A percentile compares a stretch with the other conserved stretches of the same genome.
Conservation (phyloP, 441 rosid species). For the Populus hybrid region DNA sequence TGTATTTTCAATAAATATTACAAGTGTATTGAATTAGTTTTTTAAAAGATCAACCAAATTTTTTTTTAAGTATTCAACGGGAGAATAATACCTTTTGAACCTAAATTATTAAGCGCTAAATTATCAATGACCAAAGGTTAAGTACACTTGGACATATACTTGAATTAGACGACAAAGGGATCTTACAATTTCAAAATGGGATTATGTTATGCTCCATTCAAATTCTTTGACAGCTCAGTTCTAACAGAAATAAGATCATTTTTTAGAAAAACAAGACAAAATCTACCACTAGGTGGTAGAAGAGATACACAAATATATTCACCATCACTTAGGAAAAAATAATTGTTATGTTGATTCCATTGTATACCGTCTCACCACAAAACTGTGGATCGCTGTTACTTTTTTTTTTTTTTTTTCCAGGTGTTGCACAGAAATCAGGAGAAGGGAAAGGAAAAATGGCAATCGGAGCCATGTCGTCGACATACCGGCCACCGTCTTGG, state of each 20-base stretch:
- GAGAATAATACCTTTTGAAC: slow-evolving; percentile 1
- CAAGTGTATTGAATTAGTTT: too few relatives aligned
- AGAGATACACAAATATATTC: background rate
- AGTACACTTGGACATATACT: background rate
- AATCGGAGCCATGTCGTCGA: too few relatives aligned
- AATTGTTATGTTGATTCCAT: too few relatives aligned
- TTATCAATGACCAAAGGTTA: slow-evolving; percentile 1
- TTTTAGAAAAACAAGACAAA: background rate
- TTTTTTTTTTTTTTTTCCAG: too few relatives aligned
- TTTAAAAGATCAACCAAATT: background rate
- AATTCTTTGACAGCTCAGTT: slow-evolving; percentile 22
- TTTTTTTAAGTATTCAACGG: background rate
- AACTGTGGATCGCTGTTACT: too few relatives aligned
- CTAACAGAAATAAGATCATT: slow-evolving; percentile 16
- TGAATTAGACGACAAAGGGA: slow-evolving; percentile 1
- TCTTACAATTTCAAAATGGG: slow-evolving; percentile 7
- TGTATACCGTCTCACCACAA: too few relatives aligned
- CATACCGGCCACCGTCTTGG: too few relatives aligned
- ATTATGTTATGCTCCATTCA: background rate
- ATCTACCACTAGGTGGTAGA: background rate
- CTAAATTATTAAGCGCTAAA: background rate
- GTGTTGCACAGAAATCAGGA: too few relatives aligned
- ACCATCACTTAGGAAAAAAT: too few relatives aligned
- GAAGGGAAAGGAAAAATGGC: too few relatives aligned
- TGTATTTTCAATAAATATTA: too few relatives aligned